Base-by-base conservation (phyloP, 495 filamentous ascomycete species). In the Staphylotrichum longicolle region DNA sequence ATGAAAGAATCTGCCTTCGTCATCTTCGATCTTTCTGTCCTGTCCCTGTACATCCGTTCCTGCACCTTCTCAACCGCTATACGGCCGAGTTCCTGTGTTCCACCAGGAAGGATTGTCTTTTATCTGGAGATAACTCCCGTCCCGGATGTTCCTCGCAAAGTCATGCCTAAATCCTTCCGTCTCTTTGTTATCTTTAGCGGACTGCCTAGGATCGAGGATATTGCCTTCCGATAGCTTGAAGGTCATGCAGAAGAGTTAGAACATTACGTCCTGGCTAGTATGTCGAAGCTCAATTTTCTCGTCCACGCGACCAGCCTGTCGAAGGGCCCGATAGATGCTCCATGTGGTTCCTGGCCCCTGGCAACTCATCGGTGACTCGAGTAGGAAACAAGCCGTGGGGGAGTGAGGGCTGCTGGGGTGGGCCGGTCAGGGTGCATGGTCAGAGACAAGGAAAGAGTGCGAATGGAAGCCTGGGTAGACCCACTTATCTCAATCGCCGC, bases 231-330 rank as follows among this genome's bases (percentile, higher is more conserved):
- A 41, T 30, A 20, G 5, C 59, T 49, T 62, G 44, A 55, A 62
- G 51, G 56, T 45, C 34, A 62, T 55, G 42, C 42, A 49, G 44
- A 56, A 62, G 30, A 56, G 59, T 7, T 51, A 51, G 39, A 54
- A 49, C 6, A 56, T 50, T 30, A 62, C 42, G 41, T 65, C 65
- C 3, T 71, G 69, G 51, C 69, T 69, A 5, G 82, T 79, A 33
- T 75, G 67, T n/a, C 75, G 75, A 66, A 90, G 1, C 20, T 27
- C 1, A 27, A 1, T 27, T 1, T 27, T 27, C 20, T 27, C 1
- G 20, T 27, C 1, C 1, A 27, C 20, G 20, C 20, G 1, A 27
- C 20, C 20, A 27, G 20, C 20, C 20, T 27, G 20, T 27, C 20
- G 20, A 1, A 27, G 20, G 20, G 20, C 20, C 20, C 20, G 20